Conservation (phyloP, 108 stramenopile species). For the Cyclotella cryptica region DNA sequence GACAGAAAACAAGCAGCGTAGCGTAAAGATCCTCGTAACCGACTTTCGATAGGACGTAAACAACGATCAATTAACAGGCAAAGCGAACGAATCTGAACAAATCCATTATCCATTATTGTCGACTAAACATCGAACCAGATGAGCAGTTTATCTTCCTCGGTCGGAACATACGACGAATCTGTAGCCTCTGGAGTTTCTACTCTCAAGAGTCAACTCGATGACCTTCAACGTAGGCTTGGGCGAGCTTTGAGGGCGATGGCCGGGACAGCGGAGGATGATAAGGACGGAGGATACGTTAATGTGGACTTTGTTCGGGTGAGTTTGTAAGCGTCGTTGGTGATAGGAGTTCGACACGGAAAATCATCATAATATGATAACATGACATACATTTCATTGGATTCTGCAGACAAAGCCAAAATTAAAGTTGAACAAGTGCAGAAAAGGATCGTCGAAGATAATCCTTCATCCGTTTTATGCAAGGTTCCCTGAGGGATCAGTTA, state of each 20-base stretch:
- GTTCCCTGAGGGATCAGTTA: constrained; percentile 33
- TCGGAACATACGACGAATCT: neutral
- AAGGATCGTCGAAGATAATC: constrained; percentile 17
- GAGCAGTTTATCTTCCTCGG: too few species aligned
- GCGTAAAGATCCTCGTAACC: too few species aligned
- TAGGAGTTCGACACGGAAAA: neutral
- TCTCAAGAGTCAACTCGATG: neutral
- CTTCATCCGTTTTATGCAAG: constrained; percentile 20
- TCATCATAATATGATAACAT: neutral
- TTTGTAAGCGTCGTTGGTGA: neutral
- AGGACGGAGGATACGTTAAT: constrained; percentile 17
- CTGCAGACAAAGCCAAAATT: constrained; percentile 27
- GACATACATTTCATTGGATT: neutral
- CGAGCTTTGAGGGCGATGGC: neutral
- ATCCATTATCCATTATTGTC: too few species aligned
- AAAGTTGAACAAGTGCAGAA: neutral
- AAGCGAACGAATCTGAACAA: too few species aligned
- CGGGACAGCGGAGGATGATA: neutral
- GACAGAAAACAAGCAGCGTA: too few species aligned
- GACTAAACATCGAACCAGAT: too few species aligned
- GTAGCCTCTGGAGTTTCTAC: neutral
- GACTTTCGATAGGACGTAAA: too few species aligned
- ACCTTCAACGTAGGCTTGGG: neutral
- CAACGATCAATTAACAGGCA: too few species aligned
- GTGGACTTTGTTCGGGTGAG: constrained; percentile 22